These are phyloP conservation scores for Mycosphaerella sp. DNA, from an alignment of 2,329 filamentous ascomycete species.

Conservation along the genomic window DNA sequence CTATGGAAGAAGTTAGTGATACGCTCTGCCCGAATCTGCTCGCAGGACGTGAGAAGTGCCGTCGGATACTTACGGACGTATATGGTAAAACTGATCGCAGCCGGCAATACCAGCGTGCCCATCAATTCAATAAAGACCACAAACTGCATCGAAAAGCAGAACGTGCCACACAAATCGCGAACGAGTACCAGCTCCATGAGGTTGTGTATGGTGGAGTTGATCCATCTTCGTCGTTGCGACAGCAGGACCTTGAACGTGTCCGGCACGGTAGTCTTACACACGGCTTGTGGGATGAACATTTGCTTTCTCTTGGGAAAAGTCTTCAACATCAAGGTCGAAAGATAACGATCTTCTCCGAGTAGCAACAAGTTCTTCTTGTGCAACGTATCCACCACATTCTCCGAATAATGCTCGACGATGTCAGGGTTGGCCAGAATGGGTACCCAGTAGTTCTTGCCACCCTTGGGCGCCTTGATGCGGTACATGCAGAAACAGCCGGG, in stretches of 20 bases:
- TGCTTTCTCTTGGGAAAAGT: slow-evolving; percentile 99
- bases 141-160: slow-evolving; percentile 99
- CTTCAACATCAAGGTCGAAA: slow-evolving; percentile 95
- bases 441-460: slow-evolving; percentile 98
- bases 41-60: not conserved
- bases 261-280: slow-evolving; percentile 97
- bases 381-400: slow-evolving; percentile 96
- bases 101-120: slow-evolving; percentile 88
- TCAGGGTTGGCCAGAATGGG: slow-evolving; percentile 97
- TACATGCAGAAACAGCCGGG: slow-evolving; percentile 99
- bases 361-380: slow-evolving; percentile 96
- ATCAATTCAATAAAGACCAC: slow-evolving; percentile 92
- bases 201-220: slow-evolving; percentile 98
- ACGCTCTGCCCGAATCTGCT: not conserved
- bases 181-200: slow-evolving; percentile 96
- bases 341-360: slow-evolving; percentile 87
- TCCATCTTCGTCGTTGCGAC: slow-evolving; percentile 94
- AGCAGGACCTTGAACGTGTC: slow-evolving; percentile 87
- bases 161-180: slow-evolving; percentile 91
- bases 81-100: slow-evolving; percentile 93
- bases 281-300: slow-evolving; percentile 94
- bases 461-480: slow-evolving; percentile 97
- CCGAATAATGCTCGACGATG: slow-evolving; percentile 97
- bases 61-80: slow-evolving; percentile 69
- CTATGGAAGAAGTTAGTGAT: slow-evolving; percentile 41